phyloP scores from a whole-genome alignment of 352 stramenopile genomes.

The Albugo candida region DNA sequence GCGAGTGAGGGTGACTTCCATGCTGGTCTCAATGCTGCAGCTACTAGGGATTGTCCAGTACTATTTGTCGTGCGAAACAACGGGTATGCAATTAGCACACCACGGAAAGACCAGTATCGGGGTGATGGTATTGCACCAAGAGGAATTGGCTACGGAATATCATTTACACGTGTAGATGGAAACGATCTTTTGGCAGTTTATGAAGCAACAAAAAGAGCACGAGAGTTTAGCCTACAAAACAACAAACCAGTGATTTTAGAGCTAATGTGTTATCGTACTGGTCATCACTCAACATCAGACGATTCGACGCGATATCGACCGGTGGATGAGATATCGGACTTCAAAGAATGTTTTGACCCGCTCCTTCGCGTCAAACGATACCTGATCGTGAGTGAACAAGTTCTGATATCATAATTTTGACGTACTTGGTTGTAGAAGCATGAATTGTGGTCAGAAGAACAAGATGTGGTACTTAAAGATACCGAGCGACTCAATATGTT shows the following conservation, averaged over 20 bases:
- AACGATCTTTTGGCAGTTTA: conserved; percentile 96
- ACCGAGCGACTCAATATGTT: conserved; percentile 78
- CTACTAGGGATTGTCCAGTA: conserved; percentile 88
- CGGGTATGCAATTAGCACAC: conserved; percentile 95
- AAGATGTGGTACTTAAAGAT: conserved; percentile 65
- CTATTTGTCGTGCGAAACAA: conserved; percentile 99
- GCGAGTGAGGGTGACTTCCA: conserved; percentile 96
- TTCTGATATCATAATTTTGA: neutral
- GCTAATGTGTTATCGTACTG: conserved; percentile 95
- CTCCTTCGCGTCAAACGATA: conserved; percentile 84
- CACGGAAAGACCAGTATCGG: conserved; percentile 89
- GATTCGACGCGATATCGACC: conserved; percentile 92
- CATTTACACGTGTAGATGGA: conserved; percentile 92
- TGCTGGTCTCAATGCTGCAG: conserved; percentile 90
- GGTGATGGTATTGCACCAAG: conserved; percentile 92
- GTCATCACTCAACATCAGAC: conserved; percentile 97
- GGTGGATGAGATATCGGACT: conserved; percentile 84
- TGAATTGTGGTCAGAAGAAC: conserved; percentile 77
- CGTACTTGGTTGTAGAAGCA: conserved; percentile 22
- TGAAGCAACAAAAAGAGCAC: conserved; percentile 77
- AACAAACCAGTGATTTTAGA: conserved; percentile 91
- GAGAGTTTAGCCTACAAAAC: conserved; percentile 79
- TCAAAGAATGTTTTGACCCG: conserved; percentile 77
- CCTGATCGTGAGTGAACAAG: conserved; percentile 36
- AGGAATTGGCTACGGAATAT: conserved; percentile 91